Percentiles rank a stretch among this genome's conserved stretches.
Evolutionary conservation across 208 protist species (phyloP).

Genomic region (Naegleria lovaniensis): DNA sequence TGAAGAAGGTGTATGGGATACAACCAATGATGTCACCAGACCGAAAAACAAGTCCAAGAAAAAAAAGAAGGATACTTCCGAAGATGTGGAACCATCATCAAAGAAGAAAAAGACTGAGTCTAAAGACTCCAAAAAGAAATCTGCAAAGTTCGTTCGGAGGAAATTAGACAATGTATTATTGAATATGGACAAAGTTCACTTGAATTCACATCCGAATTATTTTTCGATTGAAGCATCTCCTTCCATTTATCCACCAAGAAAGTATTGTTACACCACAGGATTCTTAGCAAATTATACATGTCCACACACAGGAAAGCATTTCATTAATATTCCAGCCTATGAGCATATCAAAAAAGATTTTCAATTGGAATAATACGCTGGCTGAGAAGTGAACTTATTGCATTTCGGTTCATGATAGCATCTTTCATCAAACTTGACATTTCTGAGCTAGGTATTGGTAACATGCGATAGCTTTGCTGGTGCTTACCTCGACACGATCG

Average conservation of each 20-base stretch:
- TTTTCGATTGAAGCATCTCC: neutral
- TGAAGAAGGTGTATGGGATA: neutral
- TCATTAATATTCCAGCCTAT: neutral
- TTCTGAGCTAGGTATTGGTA: too few relatives aligned
- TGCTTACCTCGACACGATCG: too few relatives aligned
- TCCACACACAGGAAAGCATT: neutral
- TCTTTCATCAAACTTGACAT: too few relatives aligned
- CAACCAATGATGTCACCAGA: neutral
- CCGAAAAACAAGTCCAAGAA: neutral
- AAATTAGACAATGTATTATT: neutral
- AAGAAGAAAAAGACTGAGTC: neutral
- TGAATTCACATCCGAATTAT: neutral
- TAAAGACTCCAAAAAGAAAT: neutral
- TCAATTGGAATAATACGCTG: neutral
- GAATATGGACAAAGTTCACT: neutral
- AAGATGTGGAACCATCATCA: neutral
- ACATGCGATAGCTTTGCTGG: too few relatives aligned
- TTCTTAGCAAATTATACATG: neutral
- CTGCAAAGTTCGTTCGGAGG: neutral
- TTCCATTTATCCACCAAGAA: neutral
- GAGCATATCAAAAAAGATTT: neutral
- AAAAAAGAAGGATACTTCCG: neutral
- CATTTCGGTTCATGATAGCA: too few relatives aligned
- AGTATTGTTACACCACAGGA: neutral
- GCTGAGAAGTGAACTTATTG: too few relatives aligned